Evolutionary conservation across 2,329 filamentous ascomycete genomes (phyloP), one percentile per base, ranked within the genome.

Genomic region (Aspergillus neotritici): DNA sequence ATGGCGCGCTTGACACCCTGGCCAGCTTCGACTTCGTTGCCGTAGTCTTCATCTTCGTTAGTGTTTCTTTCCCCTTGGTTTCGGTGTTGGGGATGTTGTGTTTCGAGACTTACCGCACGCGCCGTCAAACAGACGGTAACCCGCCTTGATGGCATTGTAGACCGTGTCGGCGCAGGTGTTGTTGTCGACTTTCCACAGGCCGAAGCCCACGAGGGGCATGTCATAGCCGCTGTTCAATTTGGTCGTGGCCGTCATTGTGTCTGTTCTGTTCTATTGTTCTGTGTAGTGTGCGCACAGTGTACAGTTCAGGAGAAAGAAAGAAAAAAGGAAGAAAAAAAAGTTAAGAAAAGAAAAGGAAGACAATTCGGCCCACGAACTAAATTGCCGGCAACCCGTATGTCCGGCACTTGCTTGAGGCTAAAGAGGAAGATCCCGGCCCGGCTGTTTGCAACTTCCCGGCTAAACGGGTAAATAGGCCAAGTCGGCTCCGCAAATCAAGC

Each of bases 181-280:
- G 54, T 84, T 85, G 65, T 80, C 80, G 52, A 93, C 84, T 73
- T 93, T 93, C 87, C 87, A 93, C 54, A 91, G 77, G 47, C 70
- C 68, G 41, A 69, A 70, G 36, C 68, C 68, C 46, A 70, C 68
- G 35, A 67, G 50, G 49, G 68, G 68, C 68, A 71, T 70, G 35
- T 64, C 54, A 44, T 53, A 51, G 41, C 63, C 62, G 41, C 48
- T 57, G 55, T 46, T 60, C 13, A 55, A 51, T 40, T 53, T 55
- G 32, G 50, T 34, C 17, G 49, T 46, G 17, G 49, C 31, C 28
- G 36, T 29, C 36, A 38, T 38, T 15, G 12, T 38, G 36, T 29
- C 16, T 35, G 13, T 15, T 8, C 12, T 17, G n/a, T 17, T 29
- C n/a, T n/a, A n/a, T 29, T 12, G 7, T 25, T 21, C 21, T 25